Conservation (phyloP, 805 yeast species). For the Metschnikowia chrysomelidarum region DNA sequence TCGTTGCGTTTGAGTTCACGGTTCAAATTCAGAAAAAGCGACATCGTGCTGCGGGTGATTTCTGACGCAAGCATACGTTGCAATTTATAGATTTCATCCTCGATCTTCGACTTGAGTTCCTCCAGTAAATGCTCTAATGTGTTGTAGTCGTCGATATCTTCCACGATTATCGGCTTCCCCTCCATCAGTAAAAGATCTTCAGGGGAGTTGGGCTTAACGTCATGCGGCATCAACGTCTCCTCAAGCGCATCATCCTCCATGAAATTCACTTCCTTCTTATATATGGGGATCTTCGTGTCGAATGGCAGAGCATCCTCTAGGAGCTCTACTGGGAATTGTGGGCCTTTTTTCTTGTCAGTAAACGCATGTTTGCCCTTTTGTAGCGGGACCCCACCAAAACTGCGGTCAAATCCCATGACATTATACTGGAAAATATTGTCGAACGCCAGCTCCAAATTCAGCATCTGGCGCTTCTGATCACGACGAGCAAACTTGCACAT, state of each 20-base stretch:
- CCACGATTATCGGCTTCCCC: constrained; percentile 26
- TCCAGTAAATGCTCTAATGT: constrained; percentile 15
- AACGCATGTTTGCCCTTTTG: constrained; percentile 25
- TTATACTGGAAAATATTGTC: constrained; percentile 34
- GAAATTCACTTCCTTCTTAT: constrained; percentile 39
- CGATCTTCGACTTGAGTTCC: constrained; percentile 21
- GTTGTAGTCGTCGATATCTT: constrained; percentile 30
- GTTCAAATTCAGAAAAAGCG: constrained; percentile 15
- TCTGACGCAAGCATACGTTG: constrained; percentile 22
- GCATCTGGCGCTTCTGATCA: constrained; percentile 28
- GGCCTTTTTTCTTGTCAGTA: constrained; percentile 14
- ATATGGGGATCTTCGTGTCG: constrained; percentile 26
- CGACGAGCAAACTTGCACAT: constrained; percentile 39
- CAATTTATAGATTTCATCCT: constrained; percentile 29
- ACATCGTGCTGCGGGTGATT: constrained; percentile 28
- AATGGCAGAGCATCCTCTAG: constrained; percentile 36
- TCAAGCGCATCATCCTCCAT: constrained; percentile 22
- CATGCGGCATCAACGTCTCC: constrained; percentile 18
- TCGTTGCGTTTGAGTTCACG: constrained; percentile 28
- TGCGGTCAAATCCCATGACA: constrained; percentile 42
- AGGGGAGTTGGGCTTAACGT: constrained; percentile 15
- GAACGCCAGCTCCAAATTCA: constrained; percentile 30
- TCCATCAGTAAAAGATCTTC: constrained; percentile 15
- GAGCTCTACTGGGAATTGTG: constrained; percentile 35
- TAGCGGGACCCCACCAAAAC: constrained; percentile 39